These are phyloP conservation scores for Paracoccidioides brasiliensis DNA, from an alignment of 2,329 filamentous ascomycete species.

Conservation along the genomic window DNA sequence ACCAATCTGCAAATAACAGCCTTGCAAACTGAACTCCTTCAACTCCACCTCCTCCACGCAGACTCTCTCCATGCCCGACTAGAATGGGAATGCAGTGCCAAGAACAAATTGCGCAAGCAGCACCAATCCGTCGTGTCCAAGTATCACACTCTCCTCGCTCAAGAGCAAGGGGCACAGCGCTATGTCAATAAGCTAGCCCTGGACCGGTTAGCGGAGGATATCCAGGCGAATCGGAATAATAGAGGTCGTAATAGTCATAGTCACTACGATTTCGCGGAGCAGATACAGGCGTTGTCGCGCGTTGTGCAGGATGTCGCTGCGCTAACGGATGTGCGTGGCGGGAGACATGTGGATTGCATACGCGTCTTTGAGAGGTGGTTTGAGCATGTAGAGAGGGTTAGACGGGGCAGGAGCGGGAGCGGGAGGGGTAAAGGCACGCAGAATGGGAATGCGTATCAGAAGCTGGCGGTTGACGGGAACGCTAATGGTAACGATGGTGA, in stretches of 20 bases:
- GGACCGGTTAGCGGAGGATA: conserved; percentile 22
- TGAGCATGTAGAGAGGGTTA: conserved; percentile 17
- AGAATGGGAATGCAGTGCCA: conserved; percentile 21
- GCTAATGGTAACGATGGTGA: neutral
- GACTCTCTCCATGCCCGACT: conserved; percentile 17
- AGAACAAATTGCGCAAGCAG: conserved; percentile 20
- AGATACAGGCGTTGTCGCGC: conserved; percentile 28
- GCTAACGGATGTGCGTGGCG: conserved; percentile 16
- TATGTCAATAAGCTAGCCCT: conserved; percentile 25
- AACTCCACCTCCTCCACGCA: conserved; percentile 29
- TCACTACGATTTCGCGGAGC: conserved; percentile 20
- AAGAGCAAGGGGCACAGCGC: conserved; percentile 23
- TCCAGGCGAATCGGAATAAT: conserved; percentile 10
- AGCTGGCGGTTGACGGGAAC: neutral
- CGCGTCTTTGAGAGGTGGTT: conserved; percentile 27
- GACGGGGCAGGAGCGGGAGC: conserved; percentile 8
- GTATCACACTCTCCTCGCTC: conserved; percentile 20
- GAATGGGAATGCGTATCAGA: neutral
- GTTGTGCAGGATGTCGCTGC: conserved; percentile 27
- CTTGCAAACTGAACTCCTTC: conserved; percentile 32
- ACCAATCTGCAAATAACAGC: conserved; percentile 24
- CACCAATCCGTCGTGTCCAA: conserved; percentile 24
- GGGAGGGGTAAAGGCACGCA: neutral
- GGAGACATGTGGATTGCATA: conserved; percentile 20
- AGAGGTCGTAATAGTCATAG: neutral